phyloP scores from a whole-genome alignment of 192 early-diverging fungal genomes.

The Backusella morwellensis region DNA sequence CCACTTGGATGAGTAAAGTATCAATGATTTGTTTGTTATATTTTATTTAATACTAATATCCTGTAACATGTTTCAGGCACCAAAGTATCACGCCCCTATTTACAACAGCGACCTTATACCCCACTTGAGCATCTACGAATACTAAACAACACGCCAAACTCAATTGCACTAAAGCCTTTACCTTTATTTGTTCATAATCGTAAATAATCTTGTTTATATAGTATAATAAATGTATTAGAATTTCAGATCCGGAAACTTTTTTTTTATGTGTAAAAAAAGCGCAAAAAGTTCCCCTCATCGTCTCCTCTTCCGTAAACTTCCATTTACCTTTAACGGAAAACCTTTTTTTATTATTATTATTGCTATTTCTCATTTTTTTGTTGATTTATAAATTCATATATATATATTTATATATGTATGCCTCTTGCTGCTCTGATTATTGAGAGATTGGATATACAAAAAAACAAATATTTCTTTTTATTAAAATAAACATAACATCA shows the following conservation, averaged over 20 bases:
- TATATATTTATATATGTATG: not conserved
- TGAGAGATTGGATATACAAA: no score
- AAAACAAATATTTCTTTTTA: no score
- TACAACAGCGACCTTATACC: not conserved
- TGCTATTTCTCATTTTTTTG: not conserved
- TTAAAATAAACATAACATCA: no score
- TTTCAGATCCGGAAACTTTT: no score
- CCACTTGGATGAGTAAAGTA: not conserved
- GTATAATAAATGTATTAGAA: not conserved
- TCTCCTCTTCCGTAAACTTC: not conserved
- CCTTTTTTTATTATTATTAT: not conserved
- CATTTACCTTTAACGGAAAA: not conserved
- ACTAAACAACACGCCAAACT: not conserved
- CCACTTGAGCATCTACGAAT: not conserved
- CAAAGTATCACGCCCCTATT: conserved; percentile 7
- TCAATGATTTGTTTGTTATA: not conserved
- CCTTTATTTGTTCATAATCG: conserved; percentile 1
- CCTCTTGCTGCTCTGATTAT: no score
- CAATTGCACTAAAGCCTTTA: not conserved
- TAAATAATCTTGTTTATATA: not conserved
- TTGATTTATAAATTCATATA: not conserved
- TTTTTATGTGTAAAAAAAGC: no score
- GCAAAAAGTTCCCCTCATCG: not conserved
- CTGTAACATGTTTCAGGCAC: conserved; percentile 7
- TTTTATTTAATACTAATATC: not conserved